Conservation (phyloP, 1,284 basidiomycete species). For the Clitocybe nebularis region DNA sequence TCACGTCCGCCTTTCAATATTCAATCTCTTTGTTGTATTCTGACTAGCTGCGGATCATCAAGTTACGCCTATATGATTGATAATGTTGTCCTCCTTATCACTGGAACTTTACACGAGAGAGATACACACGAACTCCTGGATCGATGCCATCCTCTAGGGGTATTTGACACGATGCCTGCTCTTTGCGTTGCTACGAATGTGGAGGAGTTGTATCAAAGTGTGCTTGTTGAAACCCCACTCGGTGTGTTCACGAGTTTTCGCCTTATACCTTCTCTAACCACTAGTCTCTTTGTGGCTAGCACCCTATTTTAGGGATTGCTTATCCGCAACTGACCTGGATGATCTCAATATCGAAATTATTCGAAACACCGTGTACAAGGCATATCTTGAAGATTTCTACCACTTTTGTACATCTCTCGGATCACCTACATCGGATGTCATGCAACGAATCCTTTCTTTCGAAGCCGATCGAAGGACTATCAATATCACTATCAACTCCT, state of each 20-base stretch:
- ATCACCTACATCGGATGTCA: conserved; percentile 83
- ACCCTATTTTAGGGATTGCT: conserved; percentile 95
- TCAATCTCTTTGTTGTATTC: conserved; percentile 1
- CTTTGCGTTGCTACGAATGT: conserved; percentile 99
- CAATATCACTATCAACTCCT: conserved; percentile 99
- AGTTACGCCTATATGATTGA: conserved; percentile 99
- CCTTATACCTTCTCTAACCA: no score
- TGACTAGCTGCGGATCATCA: conserved; percentile 12
- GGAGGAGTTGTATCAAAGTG: conserved; percentile 97
- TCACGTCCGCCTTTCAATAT: conserved; percentile 69
- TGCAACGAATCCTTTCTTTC: conserved; percentile 88
- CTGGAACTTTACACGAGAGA: conserved; percentile 94
- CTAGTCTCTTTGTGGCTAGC: no score
- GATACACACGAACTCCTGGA: conserved; percentile 97
- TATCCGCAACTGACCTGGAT: conserved; percentile 94
- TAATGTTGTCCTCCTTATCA: conserved; percentile 97
- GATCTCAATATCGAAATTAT: conserved; percentile 99
- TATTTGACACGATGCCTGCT: conserved; percentile 98
- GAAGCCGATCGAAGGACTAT: conserved; percentile 96
- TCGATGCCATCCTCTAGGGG: conserved; percentile 94
- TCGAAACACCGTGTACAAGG: conserved; percentile 99
- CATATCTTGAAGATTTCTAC: conserved; percentile 98
- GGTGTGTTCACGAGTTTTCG: conserved; percentile 47
- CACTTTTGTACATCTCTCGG: conserved; percentile 79
- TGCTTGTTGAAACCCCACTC: conserved; percentile 95